A percentile compares a stretch with the other conserved stretches of the same genome.
Conservation (phyloP, 176 grass and related monocot species). For the Cenchrus purpureus region DNA sequence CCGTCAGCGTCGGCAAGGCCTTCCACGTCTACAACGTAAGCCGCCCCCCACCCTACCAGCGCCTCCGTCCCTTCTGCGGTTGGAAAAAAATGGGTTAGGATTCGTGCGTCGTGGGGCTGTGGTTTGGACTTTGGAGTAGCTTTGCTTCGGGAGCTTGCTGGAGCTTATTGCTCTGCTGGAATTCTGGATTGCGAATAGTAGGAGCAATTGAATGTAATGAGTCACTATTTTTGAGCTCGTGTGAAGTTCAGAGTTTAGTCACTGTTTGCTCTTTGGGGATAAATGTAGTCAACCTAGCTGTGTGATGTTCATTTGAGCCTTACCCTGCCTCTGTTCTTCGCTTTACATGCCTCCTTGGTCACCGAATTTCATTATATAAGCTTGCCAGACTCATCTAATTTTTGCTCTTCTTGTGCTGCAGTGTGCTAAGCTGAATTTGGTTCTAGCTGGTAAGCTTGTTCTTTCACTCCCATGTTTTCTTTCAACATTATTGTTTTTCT, state of each 20-base stretch:
- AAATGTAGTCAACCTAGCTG: neutral
- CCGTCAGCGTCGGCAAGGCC: constrained; percentile 88
- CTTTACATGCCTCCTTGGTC: neutral
- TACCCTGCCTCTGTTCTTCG: neutral
- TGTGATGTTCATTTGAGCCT: neutral
- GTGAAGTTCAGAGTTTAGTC: neutral
- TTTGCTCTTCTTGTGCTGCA: constrained; percentile 50
- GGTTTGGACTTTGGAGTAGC: neutral
- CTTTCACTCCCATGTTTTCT: neutral
- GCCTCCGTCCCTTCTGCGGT: neutral
- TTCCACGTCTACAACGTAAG: constrained; percentile 94
- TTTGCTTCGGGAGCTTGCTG: constrained; percentile 14
- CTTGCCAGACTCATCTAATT: constrained; percentile 16
- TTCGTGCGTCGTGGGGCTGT: neutral
- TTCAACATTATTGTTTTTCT: neutral
- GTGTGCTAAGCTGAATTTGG: constrained; percentile 93
- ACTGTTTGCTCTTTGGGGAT: neutral
- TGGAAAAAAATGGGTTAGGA: neutral
- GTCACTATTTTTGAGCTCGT: neutral
- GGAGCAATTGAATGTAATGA: neutral
- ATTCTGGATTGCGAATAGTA: neutral
- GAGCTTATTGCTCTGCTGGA: neutral
- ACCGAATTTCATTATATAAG: neutral
- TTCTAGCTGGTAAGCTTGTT: constrained; percentile 73
- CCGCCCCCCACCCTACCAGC: neutral